Base-by-base conservation (phyloP, 176 grass and related monocot species). In the Eleusine indica region DNA sequence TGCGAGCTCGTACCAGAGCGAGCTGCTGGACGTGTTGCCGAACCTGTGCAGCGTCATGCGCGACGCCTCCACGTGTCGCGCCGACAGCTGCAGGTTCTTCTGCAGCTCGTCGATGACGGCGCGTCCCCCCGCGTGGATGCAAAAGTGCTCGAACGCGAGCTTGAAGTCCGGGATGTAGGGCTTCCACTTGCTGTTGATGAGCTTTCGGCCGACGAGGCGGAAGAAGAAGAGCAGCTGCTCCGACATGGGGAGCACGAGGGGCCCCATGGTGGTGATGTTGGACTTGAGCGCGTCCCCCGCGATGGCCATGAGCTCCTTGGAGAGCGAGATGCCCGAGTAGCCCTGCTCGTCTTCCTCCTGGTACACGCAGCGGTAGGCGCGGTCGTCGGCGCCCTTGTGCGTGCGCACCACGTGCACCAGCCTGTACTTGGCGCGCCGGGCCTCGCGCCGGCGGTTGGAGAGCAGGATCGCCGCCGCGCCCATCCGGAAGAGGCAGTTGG, bases 211-310 rank as follows among this genome's bases (percentile, higher is more conserved):
- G 2, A 97, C 89, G 5, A 97, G 94, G 2, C 85, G 87, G 85
- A 97, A 90, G 86, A 97, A 94, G 83, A 97, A 97, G 79, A 97
- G 91, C 62, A 97, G 82, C 86, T 97, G 94, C 87, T 97, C 94
- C 29, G 94, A 97, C 85, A 94, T 92, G 66, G 94, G 94, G 18
- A 97, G 87, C 57, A 97, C 94, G 5, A 97, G 89, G 7, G 94
- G 94, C 3, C 94, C 94, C 17, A 97, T 94, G 70, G 94, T 97
- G 0, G 94, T 97, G 85, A 97, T 97, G 83, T 97, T 97, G 32
- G 94, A 97, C 84, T 94, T 97, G 39, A 97, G 89, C 41, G 94
- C 94, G 69, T 97, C 89, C 12, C 94, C 94, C 9, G 94, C 94
- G 82, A 97, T 97, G 61, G 92, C 94, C 94, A 97, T 97, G 3